phyloP scores from a whole-genome alignment of 352 stramenopile genomes.

The Hyaloperonospora arabidopsidis region DNA sequence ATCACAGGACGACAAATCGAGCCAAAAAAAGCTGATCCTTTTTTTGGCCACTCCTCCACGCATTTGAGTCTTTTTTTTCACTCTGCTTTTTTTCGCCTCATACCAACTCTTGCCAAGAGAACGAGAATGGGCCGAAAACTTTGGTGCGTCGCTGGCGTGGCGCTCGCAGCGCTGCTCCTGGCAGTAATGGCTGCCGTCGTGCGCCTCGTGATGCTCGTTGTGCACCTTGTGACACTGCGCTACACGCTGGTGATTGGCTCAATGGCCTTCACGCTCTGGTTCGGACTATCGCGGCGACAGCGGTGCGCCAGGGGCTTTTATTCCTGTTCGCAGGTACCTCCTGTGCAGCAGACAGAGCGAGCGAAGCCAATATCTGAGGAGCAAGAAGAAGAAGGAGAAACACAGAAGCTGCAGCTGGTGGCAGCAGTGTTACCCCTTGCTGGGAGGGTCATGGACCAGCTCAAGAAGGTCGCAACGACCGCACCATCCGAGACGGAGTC shows the following conservation, averaged over 20 bases:
- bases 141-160: slow-evolving; percentile 14
- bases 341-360: background rate
- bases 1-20: no score
- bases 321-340: slow-evolving; percentile 21
- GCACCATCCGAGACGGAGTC: slow-evolving; percentile 48
- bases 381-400: slow-evolving; percentile 8
- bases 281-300: slow-evolving; percentile 23
- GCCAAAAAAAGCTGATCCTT: no score
- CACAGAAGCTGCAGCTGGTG: background rate
- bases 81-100: no score
- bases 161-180: slow-evolving; percentile 15
- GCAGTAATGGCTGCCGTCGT: slow-evolving; percentile 13
- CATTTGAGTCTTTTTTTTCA: no score
- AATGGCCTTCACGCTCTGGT: slow-evolving; percentile 15
- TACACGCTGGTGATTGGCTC: slow-evolving; percentile 16
- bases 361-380: background rate
- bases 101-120: background rate
- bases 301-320: slow-evolving; percentile 26
- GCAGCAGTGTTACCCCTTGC: slow-evolving; percentile 6
- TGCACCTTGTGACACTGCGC: slow-evolving; percentile 21
- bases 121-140: slow-evolving; percentile 15
- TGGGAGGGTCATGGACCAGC: slow-evolving; percentile 9
- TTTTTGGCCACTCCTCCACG: no score
- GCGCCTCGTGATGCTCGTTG: slow-evolving; percentile 15
- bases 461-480: slow-evolving; percentile 16